Base-by-base conservation (phyloP, 768 basidiomycete genomes). In the Rhodocollybia butyracea region DNA sequence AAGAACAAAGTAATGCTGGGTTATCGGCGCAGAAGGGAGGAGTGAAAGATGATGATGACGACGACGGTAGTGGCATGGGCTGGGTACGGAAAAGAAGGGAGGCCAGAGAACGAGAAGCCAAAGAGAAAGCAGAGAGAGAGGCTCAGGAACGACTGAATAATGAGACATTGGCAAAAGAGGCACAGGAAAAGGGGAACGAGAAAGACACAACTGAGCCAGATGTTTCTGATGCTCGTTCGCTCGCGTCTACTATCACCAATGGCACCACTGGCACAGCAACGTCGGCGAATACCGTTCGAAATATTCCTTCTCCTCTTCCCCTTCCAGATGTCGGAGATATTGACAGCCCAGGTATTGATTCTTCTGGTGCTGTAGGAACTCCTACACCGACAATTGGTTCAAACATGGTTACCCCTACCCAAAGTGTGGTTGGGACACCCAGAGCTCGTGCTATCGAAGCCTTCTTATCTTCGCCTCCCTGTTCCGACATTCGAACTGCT, bases 41-140 rank as follows among this genome's bases (percentile, higher is more conserved):
- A 15, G 51, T 58, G 41, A 72, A 62, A 30, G 79, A 72, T 1
- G 87, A 88, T 19, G 82, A 80, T 0, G 89, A 93, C 57, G 89
- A 93, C 57, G 93, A 94, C 60, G 91, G 91, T 1, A 88, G 87
- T 67, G 93, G 93, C 10, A 86, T 94, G 83, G 84, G 78, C 0
- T 95, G 93, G 93, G 79, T 94, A 24, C 83, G 77, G 71, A 73
- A 68, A 58, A 67, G 92, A 39, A 72, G 80, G 60, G 85, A 84
- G 64, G 71, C 77, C 62, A 68, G 78, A 46, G 85, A 89, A 69
- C 68, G 69, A 54, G 80, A 82, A 61, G 65, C 68, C 61, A 68
- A 64, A 54, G 82, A 81, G 66, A 68, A 68, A 65, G 74, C 76
- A 59, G 75, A 72, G 32, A 61, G 61, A 40, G 77, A 76, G 58